These are phyloP conservation scores for Wickerhamomyces alni DNA, from an alignment of 805 yeast species.

Conservation along the genomic window DNA sequence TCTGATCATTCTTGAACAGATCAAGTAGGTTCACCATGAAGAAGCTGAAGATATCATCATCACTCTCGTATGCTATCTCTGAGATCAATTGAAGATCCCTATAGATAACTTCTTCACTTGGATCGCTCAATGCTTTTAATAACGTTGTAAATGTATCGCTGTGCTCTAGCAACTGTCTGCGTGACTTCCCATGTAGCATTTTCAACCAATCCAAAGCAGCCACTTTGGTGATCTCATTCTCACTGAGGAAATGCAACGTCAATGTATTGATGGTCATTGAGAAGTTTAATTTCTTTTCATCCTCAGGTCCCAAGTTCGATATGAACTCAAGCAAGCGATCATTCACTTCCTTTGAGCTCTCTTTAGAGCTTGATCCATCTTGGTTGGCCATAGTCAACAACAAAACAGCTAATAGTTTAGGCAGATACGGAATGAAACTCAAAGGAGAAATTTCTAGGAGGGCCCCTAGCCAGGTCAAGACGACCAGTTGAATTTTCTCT, in stretches of 20 bases:
- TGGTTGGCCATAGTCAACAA: constrained; percentile 51
- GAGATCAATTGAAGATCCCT: constrained; percentile 69
- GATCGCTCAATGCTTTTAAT: constrained; percentile 61
- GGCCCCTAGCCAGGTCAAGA: constrained; percentile 76
- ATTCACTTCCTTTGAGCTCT: constrained; percentile 52
- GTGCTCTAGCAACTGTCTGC: constrained; percentile 46
- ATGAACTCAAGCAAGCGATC: constrained; percentile 47
- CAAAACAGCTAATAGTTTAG: constrained; percentile 66
- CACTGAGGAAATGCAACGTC: constrained; percentile 64
- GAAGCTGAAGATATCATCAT: constrained; percentile 68
- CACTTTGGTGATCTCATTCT: constrained; percentile 74
- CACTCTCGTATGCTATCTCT: constrained; percentile 62
- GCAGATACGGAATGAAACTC: constrained; percentile 67
- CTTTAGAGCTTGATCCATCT: constrained; percentile 39
- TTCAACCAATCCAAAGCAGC: constrained; percentile 89
- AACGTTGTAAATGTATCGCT: constrained; percentile 69
- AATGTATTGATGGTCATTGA: constrained; percentile 63
- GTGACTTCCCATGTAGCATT: constrained; percentile 69
- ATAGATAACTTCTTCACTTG: constrained; percentile 72
- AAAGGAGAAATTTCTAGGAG: constrained; percentile 68
- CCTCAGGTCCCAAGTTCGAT: constrained; percentile 19
- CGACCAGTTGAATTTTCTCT: constrained; percentile 71
- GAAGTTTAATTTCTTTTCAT: constrained; percentile 38
- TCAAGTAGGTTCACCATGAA: constrained; percentile 68
- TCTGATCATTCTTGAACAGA: constrained; percentile 64